Evolutionary conservation across 805 yeast species (phyloP), one percentile per base, ranked within the genome.

Genomic region (Starmerella powellii): DNA sequence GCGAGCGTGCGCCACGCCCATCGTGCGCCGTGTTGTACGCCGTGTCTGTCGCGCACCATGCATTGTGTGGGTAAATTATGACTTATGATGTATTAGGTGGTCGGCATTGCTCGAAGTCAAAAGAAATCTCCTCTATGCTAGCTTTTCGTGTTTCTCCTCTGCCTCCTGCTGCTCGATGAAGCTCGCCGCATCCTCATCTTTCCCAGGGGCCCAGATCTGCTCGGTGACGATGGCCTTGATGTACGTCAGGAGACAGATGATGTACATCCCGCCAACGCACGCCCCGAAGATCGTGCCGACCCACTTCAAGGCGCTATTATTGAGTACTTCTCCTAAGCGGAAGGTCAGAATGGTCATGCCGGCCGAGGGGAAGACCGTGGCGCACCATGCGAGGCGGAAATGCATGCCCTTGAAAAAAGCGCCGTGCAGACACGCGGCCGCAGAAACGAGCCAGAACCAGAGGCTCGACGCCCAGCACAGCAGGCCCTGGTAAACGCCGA

Each of bases 331-430:
- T 17, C 40, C 40, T 4, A 37, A 6, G 8, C 27, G 23, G 13
- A 37, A 6, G 3, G 40, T 37, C 10, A 27, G 28, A 6, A 27
- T 18, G 6, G 34, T 5, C n/a, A 37, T 5, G 8, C 40, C 40
- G 8, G 16, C 32, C 4, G 16, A 15, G 12, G 40, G 40, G 34
- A 37, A 37, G 17, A 37, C 33, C 23, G 24, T 20, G 18, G 33
- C 32, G 24, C 5, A 37, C 40, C 40, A 37, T 5, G 33, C 24
- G 11, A 34, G 13, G 6, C 19, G 20, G 21, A 34, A 34, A 3
- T 34, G 12, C 37, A 24, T 26, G 13, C 21, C 18, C 8, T 21
- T 8, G n/a, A 8, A 10, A 8, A 34, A 3, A 6, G n/a, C 11
- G 4, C 37, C 37, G n/a, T 13, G n/a, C 5, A 27, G 13, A 10